Percentiles rank a stretch among this genome's conserved stretches.
These are phyloP conservation scores for Eucalyptus curtisii DNA, from an alignment of 345 rosid species.

Conservation along the genomic window DNA sequence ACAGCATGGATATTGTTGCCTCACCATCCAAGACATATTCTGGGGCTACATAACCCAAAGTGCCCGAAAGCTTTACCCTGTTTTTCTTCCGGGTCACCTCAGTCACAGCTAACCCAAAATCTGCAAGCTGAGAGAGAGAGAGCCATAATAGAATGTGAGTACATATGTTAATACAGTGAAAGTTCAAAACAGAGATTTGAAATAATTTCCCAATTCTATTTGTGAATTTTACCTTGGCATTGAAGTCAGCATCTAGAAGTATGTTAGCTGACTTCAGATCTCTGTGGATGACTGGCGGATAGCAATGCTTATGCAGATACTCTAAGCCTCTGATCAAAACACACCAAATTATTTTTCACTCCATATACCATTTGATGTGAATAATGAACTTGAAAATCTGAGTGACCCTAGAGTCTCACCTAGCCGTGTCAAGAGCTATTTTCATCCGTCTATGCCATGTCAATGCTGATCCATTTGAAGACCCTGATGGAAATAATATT, in stretches of 20 bases:
- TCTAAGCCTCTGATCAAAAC: conserved; percentile 78
- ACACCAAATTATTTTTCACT: background rate
- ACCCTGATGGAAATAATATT: conserved; percentile 24
- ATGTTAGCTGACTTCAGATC: conserved; percentile 98
- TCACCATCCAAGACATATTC: conserved; percentile 90
- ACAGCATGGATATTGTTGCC: background rate
- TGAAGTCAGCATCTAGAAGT: conserved; percentile 74
- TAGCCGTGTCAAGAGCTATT: conserved; percentile 81
- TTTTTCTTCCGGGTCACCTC: conserved; percentile 55
- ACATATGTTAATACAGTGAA: background rate
- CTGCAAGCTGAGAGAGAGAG: conserved; percentile 58
- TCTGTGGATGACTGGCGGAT: conserved; percentile 88
- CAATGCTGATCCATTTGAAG: conserved; percentile 59
- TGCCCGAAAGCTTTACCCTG: conserved; percentile 85
- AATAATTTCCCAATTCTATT: background rate
- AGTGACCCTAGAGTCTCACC: conserved; percentile 24
- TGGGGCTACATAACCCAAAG: conserved; percentile 93
- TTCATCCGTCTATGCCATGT: conserved; percentile 91
- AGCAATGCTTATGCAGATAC: conserved; percentile 87
- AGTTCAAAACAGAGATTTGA: background rate
- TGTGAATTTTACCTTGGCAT: conserved; percentile 69
- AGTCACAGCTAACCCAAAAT: conserved; percentile 91
- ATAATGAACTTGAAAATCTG: background rate
- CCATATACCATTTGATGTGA: background rate
- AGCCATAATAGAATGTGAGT: background rate